These are phyloP conservation scores for Spergularia azorica DNA, from an alignment of 179 eudicot species.

Conservation along the genomic window DNA sequence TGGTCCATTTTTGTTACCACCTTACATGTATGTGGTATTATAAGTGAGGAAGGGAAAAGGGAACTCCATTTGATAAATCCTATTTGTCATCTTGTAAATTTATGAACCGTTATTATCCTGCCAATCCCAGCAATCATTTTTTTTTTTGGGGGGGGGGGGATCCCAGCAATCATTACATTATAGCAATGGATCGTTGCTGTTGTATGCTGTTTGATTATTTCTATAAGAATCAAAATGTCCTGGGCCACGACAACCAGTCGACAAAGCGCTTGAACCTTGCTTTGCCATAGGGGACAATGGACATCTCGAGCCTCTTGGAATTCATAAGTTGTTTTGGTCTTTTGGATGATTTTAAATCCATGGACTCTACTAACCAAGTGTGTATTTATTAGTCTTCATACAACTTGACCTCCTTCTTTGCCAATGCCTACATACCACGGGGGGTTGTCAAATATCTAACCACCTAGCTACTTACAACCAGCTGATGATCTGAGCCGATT, in stretches of 20 bases:
- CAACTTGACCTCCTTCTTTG: neutral
- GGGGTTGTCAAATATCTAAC: neutral
- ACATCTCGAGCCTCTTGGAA: neutral
- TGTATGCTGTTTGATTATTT: neutral
- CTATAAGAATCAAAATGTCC: neutral
- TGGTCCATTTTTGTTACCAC: too few species aligned
- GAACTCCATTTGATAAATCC: too few species aligned
- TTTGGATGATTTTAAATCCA: neutral
- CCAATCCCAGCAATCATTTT: too few species aligned
- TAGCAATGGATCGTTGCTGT: neutral
- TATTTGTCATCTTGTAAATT: too few species aligned
- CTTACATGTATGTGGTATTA: too few species aligned
- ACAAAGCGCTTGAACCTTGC: neutral
- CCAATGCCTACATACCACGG: neutral
- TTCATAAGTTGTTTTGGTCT: neutral
- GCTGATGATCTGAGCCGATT: neutral
- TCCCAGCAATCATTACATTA: neutral
- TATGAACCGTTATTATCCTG: too few species aligned
- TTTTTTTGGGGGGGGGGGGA: too few species aligned
- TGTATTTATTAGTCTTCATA: neutral
- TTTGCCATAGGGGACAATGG: neutral
- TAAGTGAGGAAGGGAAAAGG: too few species aligned
- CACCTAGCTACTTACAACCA: neutral
- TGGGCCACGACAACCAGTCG: too few species aligned
- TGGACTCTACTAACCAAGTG: neutral